phyloP scores from a whole-genome alignment of 192 early-diverging fungal genomes.

The Entophlyctis luteolus region DNA sequence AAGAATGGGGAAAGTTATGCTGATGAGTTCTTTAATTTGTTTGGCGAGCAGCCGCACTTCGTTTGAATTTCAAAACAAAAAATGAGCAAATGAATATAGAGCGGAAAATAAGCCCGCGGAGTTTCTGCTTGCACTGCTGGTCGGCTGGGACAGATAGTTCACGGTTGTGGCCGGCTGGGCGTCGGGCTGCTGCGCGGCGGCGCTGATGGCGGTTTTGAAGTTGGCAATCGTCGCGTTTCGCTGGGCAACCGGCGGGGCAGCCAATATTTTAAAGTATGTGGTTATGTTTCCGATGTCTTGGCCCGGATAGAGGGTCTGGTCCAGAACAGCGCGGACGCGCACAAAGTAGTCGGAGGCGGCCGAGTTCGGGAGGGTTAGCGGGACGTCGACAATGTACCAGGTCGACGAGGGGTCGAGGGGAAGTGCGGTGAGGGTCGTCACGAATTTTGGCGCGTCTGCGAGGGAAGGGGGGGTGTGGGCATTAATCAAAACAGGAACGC shows the following conservation, averaged over 20 bases:
- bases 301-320: background rate
- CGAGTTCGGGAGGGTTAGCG: background rate
- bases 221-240: background rate
- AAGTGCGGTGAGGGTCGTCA: constrained; percentile 2
- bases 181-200: no score
- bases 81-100: no score
- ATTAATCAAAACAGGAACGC: background rate
- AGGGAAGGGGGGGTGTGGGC: no score
- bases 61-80: no score
- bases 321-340: constrained; percentile 7
- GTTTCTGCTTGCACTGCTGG: no score
- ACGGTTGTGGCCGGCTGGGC: no score
- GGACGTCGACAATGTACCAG: constrained; percentile 4
- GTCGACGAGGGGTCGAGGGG: background rate
- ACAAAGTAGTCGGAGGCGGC: constrained; percentile 1
- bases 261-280: background rate
- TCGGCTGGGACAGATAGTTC: no score
- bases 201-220: no score
- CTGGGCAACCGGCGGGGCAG: background rate
- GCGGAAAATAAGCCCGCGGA: no score
- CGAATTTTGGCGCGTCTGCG: background rate
- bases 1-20: no score
- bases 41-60: no score
- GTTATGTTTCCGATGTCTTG: constrained; percentile 14
- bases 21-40: no score